Base-by-base conservation (phyloP, 805 yeast genomes). In the Cephaloascus fragrans region DNA sequence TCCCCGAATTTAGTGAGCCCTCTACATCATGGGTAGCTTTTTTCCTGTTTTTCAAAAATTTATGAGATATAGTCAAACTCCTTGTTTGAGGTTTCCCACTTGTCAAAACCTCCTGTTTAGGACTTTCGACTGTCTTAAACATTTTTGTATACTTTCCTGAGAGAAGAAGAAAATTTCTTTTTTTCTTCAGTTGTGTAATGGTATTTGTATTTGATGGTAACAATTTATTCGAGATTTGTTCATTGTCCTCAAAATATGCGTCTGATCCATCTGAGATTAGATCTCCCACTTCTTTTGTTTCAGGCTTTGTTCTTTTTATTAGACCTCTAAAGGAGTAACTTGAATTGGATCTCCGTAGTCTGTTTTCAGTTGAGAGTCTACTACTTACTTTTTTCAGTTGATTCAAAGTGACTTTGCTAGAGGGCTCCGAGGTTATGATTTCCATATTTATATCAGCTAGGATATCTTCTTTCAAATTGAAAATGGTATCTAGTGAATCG, bases 1-100 rank as follows among this genome's bases (percentile, higher is more conserved):
- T 45, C 9, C 56, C 56, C 17, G 56, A 52, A 6, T 51, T 50
- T 34, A 47, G 26, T 26, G 45, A 47, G 10, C 48, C 43, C 5
- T 36, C 38, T 3, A 37, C 26, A 3, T 4, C 6, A 5, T 16
- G 18, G 9, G 35, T 37, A 19, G 16, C 33, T 17, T 31, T 34
- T 15, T 15, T 9, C n/a, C 6, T 34, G 6, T 20, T 19, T 6
- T 18, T 16, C 23, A 34, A 19, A 10, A 28, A 23, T 23, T 23
- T 23, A 23, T 23, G 28, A 12, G 28, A 23, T 23, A 23, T 23
- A 8, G 28, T 23, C n/a, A n/a, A n/a, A 12, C 12, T 23, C 12
- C 28, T 23, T 23, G 10, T 23, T 8, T 23, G 12, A 12, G 28
- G 12, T 23, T 23, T 23, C 10, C 6, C 12, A 8, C 10, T 12